Base-by-base conservation (phyloP, 2,329 filamentous ascomycete species). In the Hymenoscyphus fructigenus region DNA sequence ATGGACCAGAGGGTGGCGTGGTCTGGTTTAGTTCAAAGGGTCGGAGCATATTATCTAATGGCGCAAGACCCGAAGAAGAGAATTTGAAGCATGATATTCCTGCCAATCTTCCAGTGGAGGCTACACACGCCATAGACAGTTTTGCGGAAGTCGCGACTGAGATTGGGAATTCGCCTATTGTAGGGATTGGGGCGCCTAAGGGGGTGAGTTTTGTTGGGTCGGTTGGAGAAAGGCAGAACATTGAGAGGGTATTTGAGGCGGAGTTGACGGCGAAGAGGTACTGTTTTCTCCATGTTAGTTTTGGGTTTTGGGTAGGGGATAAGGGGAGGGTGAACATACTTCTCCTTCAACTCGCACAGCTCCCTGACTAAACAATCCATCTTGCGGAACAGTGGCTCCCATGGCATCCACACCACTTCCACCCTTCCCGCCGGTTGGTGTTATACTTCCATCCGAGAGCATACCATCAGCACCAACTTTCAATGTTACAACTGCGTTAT, bases 1-100 rank as follows among this genome's bases (percentile, higher is more conserved):
- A 75, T 0, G 86, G 85, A 0, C 86, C 87, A 0, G 77, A 73
- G 0, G 87, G 85, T 0, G 87, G 87, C 0, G 83, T 88, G 0
- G 80, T 81, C 71, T 89, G 87, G 1, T 76, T 74, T 0, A 89
- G 70, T 14, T 82, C 78, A 65, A 88, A 82, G 0, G 76, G 63
- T 0, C 82, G 79, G 0, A 83, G 77, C 15, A 44, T 4, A 1
- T 63, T 74, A 63, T 85, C 83, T 73, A 84, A 79, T 5, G 75
- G 67, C 0, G 67, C 72, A 0, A 85, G 71, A 0, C 82, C 83
- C 61, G 60, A 71, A 0, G 66, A 34, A 0, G 65, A 14, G 67
- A 82, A 82, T 1, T 68, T 63, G 12, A 76, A 76, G 71, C 82
- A 85, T 0, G 82, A 76, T 32, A 85, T 70, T 5, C 82, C 82